phyloP scores from a whole-genome alignment of 345 rosid genomes.

The Mercurialis annua region DNA sequence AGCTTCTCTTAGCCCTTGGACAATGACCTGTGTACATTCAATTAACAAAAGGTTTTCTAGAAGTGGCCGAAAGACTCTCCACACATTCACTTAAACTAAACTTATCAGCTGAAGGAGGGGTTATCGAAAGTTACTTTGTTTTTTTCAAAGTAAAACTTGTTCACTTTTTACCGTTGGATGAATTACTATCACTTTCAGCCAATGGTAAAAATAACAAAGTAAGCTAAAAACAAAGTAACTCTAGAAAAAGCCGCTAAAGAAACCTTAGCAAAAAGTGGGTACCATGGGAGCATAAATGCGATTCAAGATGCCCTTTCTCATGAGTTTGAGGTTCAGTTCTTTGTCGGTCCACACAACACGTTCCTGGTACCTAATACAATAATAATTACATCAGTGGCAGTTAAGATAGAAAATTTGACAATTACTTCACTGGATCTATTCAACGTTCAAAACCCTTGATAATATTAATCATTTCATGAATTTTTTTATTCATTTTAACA shows the following conservation, averaged over 20 bases:
- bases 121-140: too few relatives aligned
- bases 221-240: too few relatives aligned
- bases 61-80: neutral
- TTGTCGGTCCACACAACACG: conserved; percentile 75
- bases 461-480: neutral
- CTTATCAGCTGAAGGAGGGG: conserved; percentile 5
- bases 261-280: too few relatives aligned
- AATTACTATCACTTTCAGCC: too few relatives aligned
- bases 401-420: neutral
- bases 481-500: neutral
- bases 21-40: conserved; percentile 49
- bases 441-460: neutral
- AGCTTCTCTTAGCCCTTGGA: conserved; percentile 70
- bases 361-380: conserved; percentile 64
- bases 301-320: conserved; percentile 71
- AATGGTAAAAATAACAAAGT: too few relatives aligned
- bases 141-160: neutral
- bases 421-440: neutral
- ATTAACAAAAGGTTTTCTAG: neutral
- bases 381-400: neutral
- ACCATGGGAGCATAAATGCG: conserved; percentile 89
- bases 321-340: conserved; percentile 53
- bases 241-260: too few relatives aligned
- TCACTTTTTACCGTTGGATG: too few relatives aligned
- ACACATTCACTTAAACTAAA: neutral